Conservation (phyloP, 768 basidiomycete species). For the Lentinula sp. region DNA sequence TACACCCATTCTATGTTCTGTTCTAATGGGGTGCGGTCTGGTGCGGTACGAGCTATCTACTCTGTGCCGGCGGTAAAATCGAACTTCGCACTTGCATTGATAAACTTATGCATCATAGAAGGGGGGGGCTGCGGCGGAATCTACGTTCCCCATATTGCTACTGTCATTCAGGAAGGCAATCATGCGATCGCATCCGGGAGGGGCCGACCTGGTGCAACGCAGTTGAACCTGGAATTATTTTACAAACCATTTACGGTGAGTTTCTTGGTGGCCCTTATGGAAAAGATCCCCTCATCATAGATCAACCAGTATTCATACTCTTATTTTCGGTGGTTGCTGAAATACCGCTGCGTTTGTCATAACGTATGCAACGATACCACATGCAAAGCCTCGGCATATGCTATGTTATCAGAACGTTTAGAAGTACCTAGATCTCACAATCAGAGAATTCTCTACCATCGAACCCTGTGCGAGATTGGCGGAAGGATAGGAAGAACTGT, state of each 20-base stretch:
- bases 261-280: background rate
- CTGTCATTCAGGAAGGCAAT: slow-evolving; percentile 27
- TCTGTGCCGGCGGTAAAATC: too few relatives aligned
- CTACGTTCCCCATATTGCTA: slow-evolving; percentile 28
- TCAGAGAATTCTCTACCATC: background rate
- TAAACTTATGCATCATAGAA: slow-evolving; percentile 3
- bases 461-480: background rate
- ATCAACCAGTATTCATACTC: slow-evolving; percentile 19
- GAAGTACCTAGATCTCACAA: slow-evolving; percentile 15
- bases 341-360: slow-evolving; percentile 18
- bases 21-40: slow-evolving; percentile 8
- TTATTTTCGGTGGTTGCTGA: slow-evolving; percentile 22
- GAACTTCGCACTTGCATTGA: slow-evolving; percentile 13
- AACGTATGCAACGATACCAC: slow-evolving; percentile 24
- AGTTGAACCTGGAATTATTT: slow-evolving; percentile 21
- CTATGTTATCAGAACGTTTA: slow-evolving; percentile 19
- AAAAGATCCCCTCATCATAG: slow-evolving; percentile 17
- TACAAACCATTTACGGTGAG: background rate
- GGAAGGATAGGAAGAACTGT: background rate
- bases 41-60: too few relatives aligned
- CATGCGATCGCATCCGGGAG: slow-evolving; percentile 13
- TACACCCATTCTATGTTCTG: slow-evolving; percentile 25
- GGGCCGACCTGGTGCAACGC: slow-evolving; percentile 14
- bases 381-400: slow-evolving; percentile 13
- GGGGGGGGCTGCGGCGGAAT: slow-evolving; percentile 28